A percentile compares a stretch with the other conserved stretches of the same genome.
Conservation (phyloP, 2,329 filamentous ascomycete species). For the Pseudonectria foliicola region DNA sequence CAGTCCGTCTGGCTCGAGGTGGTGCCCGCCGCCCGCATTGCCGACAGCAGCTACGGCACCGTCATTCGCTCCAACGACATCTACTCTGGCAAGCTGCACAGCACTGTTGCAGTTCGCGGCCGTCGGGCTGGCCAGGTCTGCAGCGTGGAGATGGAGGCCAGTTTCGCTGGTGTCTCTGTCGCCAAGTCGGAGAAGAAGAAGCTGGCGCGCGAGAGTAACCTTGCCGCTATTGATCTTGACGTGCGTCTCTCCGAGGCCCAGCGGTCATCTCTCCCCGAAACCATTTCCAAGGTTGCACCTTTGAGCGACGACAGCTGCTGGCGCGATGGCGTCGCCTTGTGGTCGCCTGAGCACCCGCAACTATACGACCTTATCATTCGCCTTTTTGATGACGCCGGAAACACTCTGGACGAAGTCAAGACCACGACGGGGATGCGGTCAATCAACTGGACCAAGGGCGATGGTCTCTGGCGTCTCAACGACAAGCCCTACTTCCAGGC, state of each 20-base stretch:
- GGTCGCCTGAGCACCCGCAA: constrained; percentile 51
- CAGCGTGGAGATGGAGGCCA: constrained; percentile 46
- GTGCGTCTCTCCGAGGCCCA: constrained; percentile 41
- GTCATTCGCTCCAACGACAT: constrained; percentile 50
- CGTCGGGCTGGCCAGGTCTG: constrained; percentile 39
- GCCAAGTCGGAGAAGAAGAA: constrained; percentile 34
- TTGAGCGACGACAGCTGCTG: constrained; percentile 34
- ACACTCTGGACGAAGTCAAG: constrained; percentile 46
- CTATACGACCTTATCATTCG: constrained; percentile 50
- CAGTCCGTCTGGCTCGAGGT: constrained; percentile 51
- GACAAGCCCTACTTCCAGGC: constrained; percentile 53
- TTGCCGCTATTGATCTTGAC: constrained; percentile 38
- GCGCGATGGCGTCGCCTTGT: constrained; percentile 52
- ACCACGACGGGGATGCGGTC: constrained; percentile 57
- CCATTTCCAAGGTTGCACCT: constrained; percentile 26
- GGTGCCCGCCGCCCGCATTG: constrained; percentile 45
- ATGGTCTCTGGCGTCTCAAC: constrained; percentile 54
- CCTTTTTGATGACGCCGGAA: constrained; percentile 36
- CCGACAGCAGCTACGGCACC: constrained; percentile 50
- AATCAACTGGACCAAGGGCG: constrained; percentile 50
- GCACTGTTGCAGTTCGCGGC: constrained; percentile 42
- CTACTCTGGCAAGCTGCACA: constrained; percentile 41
- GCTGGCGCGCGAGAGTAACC: constrained; percentile 43
- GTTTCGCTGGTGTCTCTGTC: constrained; percentile 41
- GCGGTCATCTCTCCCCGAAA: constrained; percentile 30